phyloP scores from a whole-genome alignment of 176 grass and related monocot species.

The Saccharum spontaneum region DNA sequence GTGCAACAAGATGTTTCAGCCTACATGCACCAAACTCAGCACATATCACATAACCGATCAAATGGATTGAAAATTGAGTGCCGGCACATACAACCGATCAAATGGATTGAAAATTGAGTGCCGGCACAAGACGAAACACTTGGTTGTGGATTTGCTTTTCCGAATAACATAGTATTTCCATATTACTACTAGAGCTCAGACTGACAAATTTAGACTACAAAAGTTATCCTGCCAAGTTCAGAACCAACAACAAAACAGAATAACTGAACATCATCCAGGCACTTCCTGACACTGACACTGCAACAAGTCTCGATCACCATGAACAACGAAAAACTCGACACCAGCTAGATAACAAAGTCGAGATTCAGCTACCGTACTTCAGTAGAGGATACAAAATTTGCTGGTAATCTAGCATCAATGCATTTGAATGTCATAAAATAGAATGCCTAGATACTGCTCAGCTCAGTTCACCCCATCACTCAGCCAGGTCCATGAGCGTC shows the following conservation, averaged over 20 bases:
- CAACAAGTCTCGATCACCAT: neutral
- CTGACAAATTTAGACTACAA: neutral
- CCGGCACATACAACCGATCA: neutral
- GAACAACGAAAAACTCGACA: neutral
- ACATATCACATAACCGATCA: neutral
- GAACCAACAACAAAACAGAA: neutral
- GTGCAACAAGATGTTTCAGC: neutral
- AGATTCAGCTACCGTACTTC: neutral
- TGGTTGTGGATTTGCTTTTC: neutral
- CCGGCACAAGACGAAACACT: neutral
- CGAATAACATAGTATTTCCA: neutral
- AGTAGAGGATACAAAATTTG: neutral
- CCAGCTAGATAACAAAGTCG: neutral
- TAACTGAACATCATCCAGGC: neutral
- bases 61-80: neutral
- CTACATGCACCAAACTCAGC: neutral
- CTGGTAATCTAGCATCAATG: neutral
- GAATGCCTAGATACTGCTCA: neutral
- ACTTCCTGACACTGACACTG: neutral
- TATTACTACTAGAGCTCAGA: neutral
- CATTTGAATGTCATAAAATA: neutral
- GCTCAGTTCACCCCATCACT: neutral
- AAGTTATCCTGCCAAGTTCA: neutral
- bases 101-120: neutral
- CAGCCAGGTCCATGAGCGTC: constrained; percentile 11